Evolutionary conservation across 345 rosid species (phyloP).

Genomic region (Pugionium cornutum): DNA sequence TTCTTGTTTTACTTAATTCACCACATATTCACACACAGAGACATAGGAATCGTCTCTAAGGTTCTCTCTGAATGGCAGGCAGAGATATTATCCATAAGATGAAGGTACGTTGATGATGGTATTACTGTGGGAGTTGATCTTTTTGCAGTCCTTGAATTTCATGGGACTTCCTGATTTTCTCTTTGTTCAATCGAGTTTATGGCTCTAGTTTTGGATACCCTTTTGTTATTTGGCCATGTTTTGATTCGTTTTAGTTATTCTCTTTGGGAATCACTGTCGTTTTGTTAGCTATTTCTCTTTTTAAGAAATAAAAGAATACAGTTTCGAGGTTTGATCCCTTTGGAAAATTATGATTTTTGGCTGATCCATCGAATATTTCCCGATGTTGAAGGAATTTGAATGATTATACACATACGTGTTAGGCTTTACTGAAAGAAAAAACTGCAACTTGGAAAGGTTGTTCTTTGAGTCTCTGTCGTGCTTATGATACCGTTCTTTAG

Average conservation of each 20-base stretch:
- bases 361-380: constrained; percentile 7
- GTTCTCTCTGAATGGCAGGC: constrained; percentile 39
- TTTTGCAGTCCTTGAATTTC: no score
- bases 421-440: background rate
- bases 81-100: constrained; percentile 73
- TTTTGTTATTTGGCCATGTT: constrained; percentile 10
- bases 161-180: background rate
- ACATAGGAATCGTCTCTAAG: background rate
- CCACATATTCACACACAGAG: background rate
- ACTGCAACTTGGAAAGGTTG: background rate
- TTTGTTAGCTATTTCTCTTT: constrained; percentile 6
- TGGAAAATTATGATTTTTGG: constrained; percentile 3
- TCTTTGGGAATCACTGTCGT: constrained; percentile 5
- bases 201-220: background rate
- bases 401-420: background rate
- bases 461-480: background rate
- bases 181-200: background rate
- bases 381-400: background rate
- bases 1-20: no score
- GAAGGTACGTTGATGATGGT: constrained; percentile 46
- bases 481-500: background rate
- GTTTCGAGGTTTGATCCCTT: background rate
- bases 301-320: background rate
- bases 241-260: background rate
- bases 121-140: constrained; percentile 12